These are phyloP conservation scores for Beauveria australis DNA, from an alignment of 2,329 filamentous ascomycete species.

Conservation along the genomic window DNA sequence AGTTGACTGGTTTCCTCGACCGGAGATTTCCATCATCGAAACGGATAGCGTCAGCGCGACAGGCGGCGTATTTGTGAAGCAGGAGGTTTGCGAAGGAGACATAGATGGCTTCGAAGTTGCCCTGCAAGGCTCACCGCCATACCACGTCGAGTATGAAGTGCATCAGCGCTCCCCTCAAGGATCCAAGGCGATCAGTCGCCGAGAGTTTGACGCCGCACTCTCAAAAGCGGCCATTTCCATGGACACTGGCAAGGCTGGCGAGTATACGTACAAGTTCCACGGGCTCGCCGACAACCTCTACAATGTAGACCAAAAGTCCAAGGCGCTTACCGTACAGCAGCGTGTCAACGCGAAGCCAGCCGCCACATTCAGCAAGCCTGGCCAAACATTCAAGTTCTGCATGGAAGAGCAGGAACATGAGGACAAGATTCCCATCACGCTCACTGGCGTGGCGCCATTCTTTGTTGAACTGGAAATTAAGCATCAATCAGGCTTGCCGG, in stretches of 20 bases:
- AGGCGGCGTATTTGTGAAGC: slow-evolving; percentile 56
- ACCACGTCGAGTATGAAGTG: slow-evolving; percentile 73
- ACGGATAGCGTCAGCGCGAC: slow-evolving; percentile 52
- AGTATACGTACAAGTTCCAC: slow-evolving; percentile 79
- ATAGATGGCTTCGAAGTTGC: slow-evolving; percentile 80
- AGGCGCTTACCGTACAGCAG: slow-evolving; percentile 66
- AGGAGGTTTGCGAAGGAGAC: slow-evolving; percentile 87
- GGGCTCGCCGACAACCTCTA: slow-evolving; percentile 82
- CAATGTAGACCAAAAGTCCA: slow-evolving; percentile 59
- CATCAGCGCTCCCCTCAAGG: slow-evolving; percentile 62
- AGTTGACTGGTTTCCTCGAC: slow-evolving; percentile 78
- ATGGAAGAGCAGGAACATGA: slow-evolving; percentile 73
- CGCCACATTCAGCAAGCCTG: slow-evolving; percentile 74
- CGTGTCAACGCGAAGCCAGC: slow-evolving; percentile 76
- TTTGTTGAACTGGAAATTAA: slow-evolving; percentile 87
- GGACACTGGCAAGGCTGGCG: slow-evolving; percentile 75
- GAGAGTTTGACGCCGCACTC: slow-evolving; percentile 68
- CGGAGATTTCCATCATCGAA: slow-evolving; percentile 58
- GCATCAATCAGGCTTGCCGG: slow-evolving; percentile 71
- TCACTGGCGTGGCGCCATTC: slow-evolving; percentile 82
- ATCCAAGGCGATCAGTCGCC: slow-evolving; percentile 55
- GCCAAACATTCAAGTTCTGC: slow-evolving; percentile 93
- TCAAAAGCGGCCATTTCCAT: slow-evolving; percentile 71
- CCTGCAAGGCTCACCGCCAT: slow-evolving; percentile 72
- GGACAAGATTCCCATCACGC: slow-evolving; percentile 77